Base-by-base conservation (phyloP, 2,329 filamentous ascomycete species). In the Rhinocladiella similis region DNA sequence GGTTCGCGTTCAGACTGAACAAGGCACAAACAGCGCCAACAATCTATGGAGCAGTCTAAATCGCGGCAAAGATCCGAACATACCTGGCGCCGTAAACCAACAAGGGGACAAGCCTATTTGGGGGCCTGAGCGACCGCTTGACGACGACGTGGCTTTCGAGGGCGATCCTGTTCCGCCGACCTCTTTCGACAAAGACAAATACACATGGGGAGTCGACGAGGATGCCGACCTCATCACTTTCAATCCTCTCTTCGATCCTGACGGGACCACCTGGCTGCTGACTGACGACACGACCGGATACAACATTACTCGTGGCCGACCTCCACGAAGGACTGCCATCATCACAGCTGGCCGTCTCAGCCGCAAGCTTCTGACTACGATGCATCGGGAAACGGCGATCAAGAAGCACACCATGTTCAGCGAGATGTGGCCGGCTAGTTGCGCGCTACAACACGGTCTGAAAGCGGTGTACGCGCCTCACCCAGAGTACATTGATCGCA, bases 391-490 rank as follows among this genome's bases (percentile, higher is more conserved):
- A 76, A 96, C 92, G 3, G 85, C 86, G 27, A 83, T 90, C 66
- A 87, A 88, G 68, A 92, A 91, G 66, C 89, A 95, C 72, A 89
- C 90, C 62, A 95, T 94, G 77, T 96, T 96, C 70, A 90, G 91
- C 0, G 93, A 97, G 73, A 97, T 97, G 92, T 97, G 91, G 91
- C 90, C 92, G 0, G 87, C 88, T 1, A 94, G 89, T 0, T 86
- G 90, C 1, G 90, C 92, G 1, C 80, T 97, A 9, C 92, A 97
- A 58, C 92, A 97, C 70, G 93, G 93, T 10, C 86, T 90, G 75
- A 97, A 97, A 76, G 91, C 90, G 36, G 91, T 97, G 13, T 96
- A 88, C 63, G 91, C 87, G 2, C 93, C 93, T 1, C 93, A 97
- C 67, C 90, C 92, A 1, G 82, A 96, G 53, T 97, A 88, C 70